Percentiles rank a stretch among this genome's conserved stretches.
These are phyloP conservation scores for Astrothelium subdiscretum DNA, from an alignment of 495 filamentous ascomycete species.

Conservation along the genomic window DNA sequence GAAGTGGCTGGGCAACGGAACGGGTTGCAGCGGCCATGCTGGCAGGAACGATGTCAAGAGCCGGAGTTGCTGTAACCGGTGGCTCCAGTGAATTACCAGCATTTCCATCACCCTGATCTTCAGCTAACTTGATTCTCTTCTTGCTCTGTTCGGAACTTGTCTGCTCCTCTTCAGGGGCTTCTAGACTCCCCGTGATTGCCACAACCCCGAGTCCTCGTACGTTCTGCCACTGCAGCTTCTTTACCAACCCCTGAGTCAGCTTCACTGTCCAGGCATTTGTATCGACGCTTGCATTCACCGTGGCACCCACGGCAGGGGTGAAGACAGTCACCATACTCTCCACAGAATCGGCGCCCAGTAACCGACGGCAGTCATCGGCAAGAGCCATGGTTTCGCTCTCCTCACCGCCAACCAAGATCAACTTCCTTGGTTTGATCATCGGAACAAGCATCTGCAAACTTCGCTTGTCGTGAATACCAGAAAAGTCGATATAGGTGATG, in stretches of 20 bases:
- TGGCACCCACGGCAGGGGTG: slow-evolving; percentile 58
- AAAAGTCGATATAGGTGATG: slow-evolving; percentile 82
- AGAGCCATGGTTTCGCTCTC: slow-evolving; percentile 63
- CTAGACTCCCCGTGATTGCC: slow-evolving; percentile 61
- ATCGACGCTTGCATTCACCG: slow-evolving; percentile 84
- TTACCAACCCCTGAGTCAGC: slow-evolving; percentile 68
- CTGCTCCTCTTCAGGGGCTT: slow-evolving; percentile 22
- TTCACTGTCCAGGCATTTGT: slow-evolving; percentile 96
- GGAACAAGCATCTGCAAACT: slow-evolving; percentile 90
- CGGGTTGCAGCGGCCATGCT: slow-evolving; percentile 64
- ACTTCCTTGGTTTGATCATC: slow-evolving; percentile 82
- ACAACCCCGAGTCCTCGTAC: slow-evolving; percentile 82
- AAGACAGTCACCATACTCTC: slow-evolving; percentile 53
- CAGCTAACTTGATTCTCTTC: slow-evolving; percentile 41
- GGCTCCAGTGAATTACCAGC: slow-evolving; percentile 14
- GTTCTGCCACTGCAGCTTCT: slow-evolving; percentile 85
- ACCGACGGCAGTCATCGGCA: slow-evolving; percentile 67
- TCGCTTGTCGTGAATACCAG: slow-evolving; percentile 83
- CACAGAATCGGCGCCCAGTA: slow-evolving; percentile 45
- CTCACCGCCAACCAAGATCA: slow-evolving; percentile 77
- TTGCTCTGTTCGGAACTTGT: slow-evolving; percentile 50
- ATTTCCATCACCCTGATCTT: slow-evolving; percentile 29
- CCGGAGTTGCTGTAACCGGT: slow-evolving; percentile 33
- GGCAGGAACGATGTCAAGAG: slow-evolving; percentile 67
- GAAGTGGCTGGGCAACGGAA: slow-evolving; percentile 73